Percentiles rank a stretch among this genome's conserved stretches.
Evolutionary conservation across 2,329 filamentous ascomycete species (phyloP).

Genomic region (Exophiala calicioides): DNA sequence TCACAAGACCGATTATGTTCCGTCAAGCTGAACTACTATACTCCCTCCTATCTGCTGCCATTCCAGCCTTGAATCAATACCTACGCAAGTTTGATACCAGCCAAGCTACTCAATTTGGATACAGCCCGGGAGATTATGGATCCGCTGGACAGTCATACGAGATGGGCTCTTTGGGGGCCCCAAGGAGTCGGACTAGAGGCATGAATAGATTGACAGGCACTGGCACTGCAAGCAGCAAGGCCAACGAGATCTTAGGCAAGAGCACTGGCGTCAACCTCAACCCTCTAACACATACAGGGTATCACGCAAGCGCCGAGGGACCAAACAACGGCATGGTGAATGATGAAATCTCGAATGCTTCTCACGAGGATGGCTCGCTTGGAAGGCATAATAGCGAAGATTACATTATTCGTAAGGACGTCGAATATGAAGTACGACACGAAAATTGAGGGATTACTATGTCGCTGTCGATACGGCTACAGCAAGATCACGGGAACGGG

Average conservation of each 20-base stretch:
- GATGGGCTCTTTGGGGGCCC: constrained; percentile 5
- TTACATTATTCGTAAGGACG: constrained; percentile 23
- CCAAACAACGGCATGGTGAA: constrained; percentile 4
- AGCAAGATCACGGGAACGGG: not conserved
- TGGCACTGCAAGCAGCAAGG: constrained; percentile 3
- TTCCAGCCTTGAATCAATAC: constrained; percentile 22
- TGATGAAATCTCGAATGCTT: constrained; percentile 16
- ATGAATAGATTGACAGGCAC: not conserved
- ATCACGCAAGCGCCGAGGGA: constrained; percentile 12
- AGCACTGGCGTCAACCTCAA: constrained; percentile 11
- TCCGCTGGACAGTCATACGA: constrained; percentile 11
- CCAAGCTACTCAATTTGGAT: constrained; percentile 17
- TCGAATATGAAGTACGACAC: constrained; percentile 20
- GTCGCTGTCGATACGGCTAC: too few species aligned
- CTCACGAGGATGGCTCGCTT: constrained; percentile 17
- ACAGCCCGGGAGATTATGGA: constrained; percentile 6
- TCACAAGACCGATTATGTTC: constrained; percentile 17
- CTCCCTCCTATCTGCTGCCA: constrained; percentile 20
- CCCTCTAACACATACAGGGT: not conserved
- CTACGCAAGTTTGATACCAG: constrained; percentile 25
- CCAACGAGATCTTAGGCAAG: not conserved
- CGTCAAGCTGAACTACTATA: constrained; percentile 21
- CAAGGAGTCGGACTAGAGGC: constrained; percentile 4
- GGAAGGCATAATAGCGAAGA: constrained; percentile 22
- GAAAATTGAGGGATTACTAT: constrained; percentile 5